Conservation (phyloP, 176 grass and related monocot genomes). For the Miscanthus lutarioriparius region DNA sequence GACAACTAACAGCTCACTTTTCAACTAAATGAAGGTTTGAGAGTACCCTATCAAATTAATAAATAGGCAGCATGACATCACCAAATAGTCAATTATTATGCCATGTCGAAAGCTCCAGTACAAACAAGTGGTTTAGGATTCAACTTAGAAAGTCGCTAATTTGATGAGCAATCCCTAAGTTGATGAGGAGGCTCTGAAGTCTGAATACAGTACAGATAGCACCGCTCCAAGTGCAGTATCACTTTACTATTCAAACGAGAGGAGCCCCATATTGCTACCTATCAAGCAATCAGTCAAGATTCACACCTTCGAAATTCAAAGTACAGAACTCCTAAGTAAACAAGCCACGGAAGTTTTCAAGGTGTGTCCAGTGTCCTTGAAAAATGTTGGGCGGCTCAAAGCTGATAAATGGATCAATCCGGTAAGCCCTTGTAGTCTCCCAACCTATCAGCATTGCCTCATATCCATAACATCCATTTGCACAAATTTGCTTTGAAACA, state of each 20-base stretch:
- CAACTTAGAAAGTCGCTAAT: not conserved
- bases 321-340: not conserved
- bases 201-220: not conserved
- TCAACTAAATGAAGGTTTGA: not conserved
- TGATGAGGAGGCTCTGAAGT: not conserved
- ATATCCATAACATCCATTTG: not conserved
- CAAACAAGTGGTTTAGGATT: not conserved
- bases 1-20: slow-evolving; percentile 3
- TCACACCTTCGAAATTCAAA: not conserved
- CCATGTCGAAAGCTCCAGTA: not conserved
- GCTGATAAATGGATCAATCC: not conserved
- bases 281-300: not conserved
- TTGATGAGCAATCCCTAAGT: not conserved
- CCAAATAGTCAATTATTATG: not conserved
- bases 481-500: not conserved
- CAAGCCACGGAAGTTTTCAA: not conserved
- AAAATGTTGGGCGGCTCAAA: not conserved
- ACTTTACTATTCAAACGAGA: not conserved
- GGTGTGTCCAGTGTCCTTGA: not conserved
- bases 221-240: not conserved
- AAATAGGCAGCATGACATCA: not conserved
- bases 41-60: not conserved
- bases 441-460: not conserved
- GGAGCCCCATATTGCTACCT: not conserved
- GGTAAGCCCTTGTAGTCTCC: not conserved